Evolutionary conservation across 164 flowering plant species (phyloP).

Genomic region (Brasenia schreberi): DNA sequence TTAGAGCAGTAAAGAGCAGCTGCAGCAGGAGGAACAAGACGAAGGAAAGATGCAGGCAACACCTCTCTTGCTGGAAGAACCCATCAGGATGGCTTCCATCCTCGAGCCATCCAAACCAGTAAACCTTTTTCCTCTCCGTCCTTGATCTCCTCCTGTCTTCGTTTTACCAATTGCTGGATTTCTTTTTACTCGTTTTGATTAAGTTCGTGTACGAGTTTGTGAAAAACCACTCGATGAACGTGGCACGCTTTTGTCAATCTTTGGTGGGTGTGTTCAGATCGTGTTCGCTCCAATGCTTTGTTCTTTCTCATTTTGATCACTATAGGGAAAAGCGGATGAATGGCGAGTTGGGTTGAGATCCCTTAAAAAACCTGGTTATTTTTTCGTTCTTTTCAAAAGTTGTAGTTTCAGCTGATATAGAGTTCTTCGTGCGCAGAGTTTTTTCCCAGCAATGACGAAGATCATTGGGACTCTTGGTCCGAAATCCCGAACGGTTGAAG

Average conservation of each 20-base stretch:
- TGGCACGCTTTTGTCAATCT: too few species aligned
- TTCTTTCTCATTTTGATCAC: too few species aligned
- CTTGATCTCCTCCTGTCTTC: background rate
- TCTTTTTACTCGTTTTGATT: too few species aligned
- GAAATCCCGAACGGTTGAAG: slow-evolving; percentile 63
- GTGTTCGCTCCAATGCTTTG: too few species aligned
- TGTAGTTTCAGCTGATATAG: background rate
- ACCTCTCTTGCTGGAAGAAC: slow-evolving; percentile 87
- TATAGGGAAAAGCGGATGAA: too few species aligned
- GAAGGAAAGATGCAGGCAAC: slow-evolving; percentile 53
- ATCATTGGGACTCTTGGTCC: slow-evolving; percentile 86
- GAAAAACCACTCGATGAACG: too few species aligned
- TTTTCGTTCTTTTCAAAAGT: background rate
- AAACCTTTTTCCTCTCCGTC: background rate
- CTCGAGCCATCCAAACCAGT: slow-evolving; percentile 86
- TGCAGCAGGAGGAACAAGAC: background rate
- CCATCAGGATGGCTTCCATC: slow-evolving; percentile 91
- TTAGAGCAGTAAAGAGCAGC: background rate
- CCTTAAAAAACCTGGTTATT: background rate
- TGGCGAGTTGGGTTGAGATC: too few species aligned
- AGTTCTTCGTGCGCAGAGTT: slow-evolving; percentile 26
- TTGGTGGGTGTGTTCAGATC: too few species aligned
- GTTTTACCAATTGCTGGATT: background rate
- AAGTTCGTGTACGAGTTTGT: too few species aligned
- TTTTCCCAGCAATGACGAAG: slow-evolving; percentile 84